Conservation (phyloP, 495 filamentous ascomycete genomes). For the Penicillium riverlandense region DNA sequence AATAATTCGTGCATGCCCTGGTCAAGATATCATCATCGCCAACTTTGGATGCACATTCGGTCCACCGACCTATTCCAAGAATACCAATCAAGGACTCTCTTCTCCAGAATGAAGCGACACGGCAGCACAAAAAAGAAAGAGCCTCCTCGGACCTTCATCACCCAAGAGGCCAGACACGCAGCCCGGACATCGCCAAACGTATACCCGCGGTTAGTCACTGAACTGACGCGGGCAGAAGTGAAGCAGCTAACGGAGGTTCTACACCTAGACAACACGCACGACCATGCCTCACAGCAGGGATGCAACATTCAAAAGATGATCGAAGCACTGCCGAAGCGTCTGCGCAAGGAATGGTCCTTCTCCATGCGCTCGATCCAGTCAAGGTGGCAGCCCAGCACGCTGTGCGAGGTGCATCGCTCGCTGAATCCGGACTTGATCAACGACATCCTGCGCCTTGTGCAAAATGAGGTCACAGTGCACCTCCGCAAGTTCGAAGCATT, state of each 20-base stretch:
- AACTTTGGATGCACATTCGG: too few species aligned
- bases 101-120: too few species aligned
- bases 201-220: constrained; percentile 11
- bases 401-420: constrained; percentile 9
- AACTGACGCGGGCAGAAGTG: constrained; percentile 15
- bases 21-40: too few species aligned
- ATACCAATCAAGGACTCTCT: too few species aligned
- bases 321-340: constrained; percentile 8
- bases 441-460: constrained; percentile 14
- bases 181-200: not conserved
- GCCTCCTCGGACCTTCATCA: not conserved
- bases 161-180: not conserved
- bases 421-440: constrained; percentile 17
- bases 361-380: not conserved
- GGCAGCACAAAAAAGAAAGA: too few species aligned
- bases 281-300: not conserved
- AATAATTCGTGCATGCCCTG: too few species aligned
- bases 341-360: constrained; percentile 1
- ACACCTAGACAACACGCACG: constrained; percentile 8
- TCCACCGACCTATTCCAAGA: too few species aligned
- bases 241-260: constrained; percentile 17
- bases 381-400: not conserved
- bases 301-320: constrained; percentile 5
- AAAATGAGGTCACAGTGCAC: constrained; percentile 22
- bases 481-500: constrained; percentile 18